Evolutionary conservation across 345 rosid genomes (phyloP), one percentile per base, ranked within the genome.

Genomic region (Eutrema heterophyllum): DNA sequence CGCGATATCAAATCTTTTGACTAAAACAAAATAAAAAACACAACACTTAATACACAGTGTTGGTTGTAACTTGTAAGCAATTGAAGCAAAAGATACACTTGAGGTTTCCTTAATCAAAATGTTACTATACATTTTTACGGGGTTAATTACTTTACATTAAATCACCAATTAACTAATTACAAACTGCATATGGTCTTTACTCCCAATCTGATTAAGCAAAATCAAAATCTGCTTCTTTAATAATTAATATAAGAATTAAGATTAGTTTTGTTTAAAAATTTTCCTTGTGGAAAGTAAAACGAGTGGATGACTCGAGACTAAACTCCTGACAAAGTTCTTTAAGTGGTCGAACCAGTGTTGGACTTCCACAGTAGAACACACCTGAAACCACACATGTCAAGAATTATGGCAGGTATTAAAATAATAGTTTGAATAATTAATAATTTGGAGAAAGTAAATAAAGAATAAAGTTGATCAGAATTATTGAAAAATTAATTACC

Each of bases 351-450:
- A 89, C 94, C 26, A 95, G 82, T n/a, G 88, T 75, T 30, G 88
- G 82, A 76, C 99, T 95, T 79, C 99, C 99, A 45, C 99, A 92
- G 71, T 92, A 95, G 80, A 92, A 92, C 7, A 95, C 98, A 45
- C 98, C 99, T 95, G 80, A 81, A 82, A 65, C 59, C 29, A 76
- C 10, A 59, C n/a, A 67, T 33, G 27, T 48, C 54, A 18, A 46
- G 0, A 56, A 68, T 71, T 39, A 71, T 39, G 12, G 16, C 38
- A 32, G 24, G 12, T 49, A 68, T 36, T 43, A 53, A 3, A 4
- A 0, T 38, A 33, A 54, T 35, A 71, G 14, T 10, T 38, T 36
- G 24, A 21, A 21, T 5, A 64, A 35, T 8, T 59, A 44, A 29
- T 3, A 36, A 5, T 16, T 38, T 52, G n/a, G 27, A 43, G n/a